A percentile compares a stretch with the other conserved stretches of the same genome.
Evolutionary conservation across 441 rosid genomes (phyloP).

Genomic region (Croton setiger): DNA sequence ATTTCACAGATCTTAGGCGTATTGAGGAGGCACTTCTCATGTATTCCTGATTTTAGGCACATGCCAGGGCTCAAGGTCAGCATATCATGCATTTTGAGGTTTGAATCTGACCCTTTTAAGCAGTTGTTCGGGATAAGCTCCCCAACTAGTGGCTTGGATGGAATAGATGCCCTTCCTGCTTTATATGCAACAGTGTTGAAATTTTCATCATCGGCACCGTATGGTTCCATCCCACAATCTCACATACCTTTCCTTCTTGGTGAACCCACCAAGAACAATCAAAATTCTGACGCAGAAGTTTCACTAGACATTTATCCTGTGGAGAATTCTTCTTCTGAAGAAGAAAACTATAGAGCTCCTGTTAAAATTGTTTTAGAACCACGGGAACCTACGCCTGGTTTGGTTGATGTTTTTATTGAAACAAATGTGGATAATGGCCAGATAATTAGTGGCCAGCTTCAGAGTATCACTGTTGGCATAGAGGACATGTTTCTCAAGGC

Average conservation of each 20-base stretch:
- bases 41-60: slow-evolving; percentile 80
- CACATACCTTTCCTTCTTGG: slow-evolving; percentile 87
- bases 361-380: slow-evolving; percentile 74
- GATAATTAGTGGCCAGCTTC: slow-evolving; percentile 72
- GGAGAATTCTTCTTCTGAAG: slow-evolving; percentile 40
- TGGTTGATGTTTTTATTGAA: slow-evolving; percentile 86
- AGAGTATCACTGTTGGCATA: slow-evolving; percentile 66
- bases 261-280: slow-evolving; percentile 40
- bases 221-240: slow-evolving; percentile 60
- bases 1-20: slow-evolving; percentile 57
- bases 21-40: slow-evolving; percentile 77
- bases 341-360: slow-evolving; percentile 51
- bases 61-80: slow-evolving; percentile 71
- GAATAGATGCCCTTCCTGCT: slow-evolving; percentile 61
- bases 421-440: slow-evolving; percentile 80
- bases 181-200: slow-evolving; percentile 76
- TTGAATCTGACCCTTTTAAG: slow-evolving; percentile 70
- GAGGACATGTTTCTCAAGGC: slow-evolving; percentile 97
- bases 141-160: slow-evolving; percentile 41
- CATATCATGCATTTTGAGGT: slow-evolving; percentile 68
- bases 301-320: slow-evolving; percentile 47
- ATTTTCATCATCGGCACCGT: slow-evolving; percentile 89
- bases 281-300: slow-evolving; percentile 27
- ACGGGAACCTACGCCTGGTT: slow-evolving; percentile 84
- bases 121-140: slow-evolving; percentile 46